Evolutionary conservation across 495 filamentous ascomycete genomes (phyloP).

Genomic region (Tuber melanosporum): DNA sequence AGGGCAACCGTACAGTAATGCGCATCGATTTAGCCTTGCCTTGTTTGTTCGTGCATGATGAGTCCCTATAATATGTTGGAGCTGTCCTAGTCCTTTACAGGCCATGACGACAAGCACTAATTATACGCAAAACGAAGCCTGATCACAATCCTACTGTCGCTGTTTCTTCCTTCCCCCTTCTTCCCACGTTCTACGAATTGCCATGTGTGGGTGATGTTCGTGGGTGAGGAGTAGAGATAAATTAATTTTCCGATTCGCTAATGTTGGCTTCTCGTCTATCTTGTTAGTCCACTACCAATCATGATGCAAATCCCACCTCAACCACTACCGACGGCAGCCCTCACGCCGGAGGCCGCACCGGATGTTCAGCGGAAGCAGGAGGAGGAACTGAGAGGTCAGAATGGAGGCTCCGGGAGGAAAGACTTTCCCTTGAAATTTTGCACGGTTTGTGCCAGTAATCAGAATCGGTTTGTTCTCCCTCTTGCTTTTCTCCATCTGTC

Average conservation of each 20-base stretch:
- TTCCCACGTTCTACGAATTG: slow-evolving; percentile 14
- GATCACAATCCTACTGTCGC: slow-evolving; percentile 43
- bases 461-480: slow-evolving; percentile 63
- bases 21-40: not conserved
- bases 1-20: no score
- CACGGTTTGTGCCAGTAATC: slow-evolving; percentile 88
- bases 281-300: slow-evolving; percentile 7
- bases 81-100: slow-evolving; percentile 73
- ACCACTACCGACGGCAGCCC: slow-evolving; percentile 7
- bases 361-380: not conserved
- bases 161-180: slow-evolving; percentile 17
- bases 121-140: slow-evolving; percentile 51
- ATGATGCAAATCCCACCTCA: slow-evolving; percentile 29
- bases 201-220: slow-evolving; percentile 14
- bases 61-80: slow-evolving; percentile 71
- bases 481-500: not conserved
- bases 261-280: slow-evolving; percentile 6
- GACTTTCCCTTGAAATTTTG: slow-evolving; percentile 88
- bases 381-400: not conserved
- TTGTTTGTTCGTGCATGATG: slow-evolving; percentile 49
- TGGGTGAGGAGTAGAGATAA: slow-evolving; percentile 21
- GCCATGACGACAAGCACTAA: slow-evolving; percentile 50
- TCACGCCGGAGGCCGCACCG: slow-evolving; percentile 1
- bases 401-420: slow-evolving; percentile 25
- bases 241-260: not conserved